phyloP scores from a whole-genome alignment of 352 stramenopile species.

The Globisporangium orthogonon region DNA sequence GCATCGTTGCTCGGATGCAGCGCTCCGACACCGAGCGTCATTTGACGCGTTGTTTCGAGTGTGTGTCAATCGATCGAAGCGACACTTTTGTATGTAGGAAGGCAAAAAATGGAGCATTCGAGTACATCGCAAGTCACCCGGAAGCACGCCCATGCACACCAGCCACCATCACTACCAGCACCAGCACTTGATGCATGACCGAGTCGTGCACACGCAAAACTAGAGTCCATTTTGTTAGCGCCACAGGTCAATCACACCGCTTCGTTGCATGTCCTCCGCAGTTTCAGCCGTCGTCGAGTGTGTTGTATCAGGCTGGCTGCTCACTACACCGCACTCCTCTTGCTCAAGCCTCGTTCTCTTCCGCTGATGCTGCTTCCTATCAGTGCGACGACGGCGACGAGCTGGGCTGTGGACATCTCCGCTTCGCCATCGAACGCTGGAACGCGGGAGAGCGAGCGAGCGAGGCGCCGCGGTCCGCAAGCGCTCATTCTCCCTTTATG shows the following conservation, averaged over 20 bases:
- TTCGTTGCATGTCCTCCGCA: too few species aligned
- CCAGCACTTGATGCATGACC: background rate
- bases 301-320: background rate
- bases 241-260: background rate
- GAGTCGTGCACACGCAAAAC: background rate
- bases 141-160: background rate
- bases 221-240: background rate
- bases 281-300: background rate
- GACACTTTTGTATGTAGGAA: background rate
- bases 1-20: conserved; percentile 19
- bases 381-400: background rate
- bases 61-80: background rate
- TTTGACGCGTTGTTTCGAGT: background rate
- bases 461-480: background rate
- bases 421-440: background rate
- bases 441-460: background rate
- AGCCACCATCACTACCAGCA: background rate
- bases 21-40: conserved; percentile 2
- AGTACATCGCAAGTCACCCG: too few species aligned
- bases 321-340: background rate
- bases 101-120: too few species aligned
- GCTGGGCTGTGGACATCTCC: background rate
- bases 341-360: too few species aligned
- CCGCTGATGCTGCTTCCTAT: too few species aligned
- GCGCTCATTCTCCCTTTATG: conserved; percentile 81